Percentiles rank a stretch among this genome's conserved stretches.
phyloP scores from a whole-genome alignment of 73 alveolate species.

The Breviolum minutum region DNA sequence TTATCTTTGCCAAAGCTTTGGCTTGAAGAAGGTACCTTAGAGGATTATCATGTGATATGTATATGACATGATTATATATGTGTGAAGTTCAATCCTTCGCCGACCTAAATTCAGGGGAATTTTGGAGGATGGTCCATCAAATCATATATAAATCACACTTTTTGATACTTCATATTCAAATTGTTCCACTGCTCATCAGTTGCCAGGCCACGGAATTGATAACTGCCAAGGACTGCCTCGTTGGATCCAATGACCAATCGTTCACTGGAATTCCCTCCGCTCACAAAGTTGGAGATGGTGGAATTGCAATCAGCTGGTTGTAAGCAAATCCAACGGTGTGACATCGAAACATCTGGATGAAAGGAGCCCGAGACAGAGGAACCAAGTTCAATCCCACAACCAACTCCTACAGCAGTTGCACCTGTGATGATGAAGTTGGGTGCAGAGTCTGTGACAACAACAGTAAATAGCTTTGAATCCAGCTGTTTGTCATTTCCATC shows the following conservation, averaged over 20 bases:
- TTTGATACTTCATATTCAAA: no score
- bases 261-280: background rate
- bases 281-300: constrained; percentile 11
- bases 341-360: background rate
- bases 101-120: background rate
- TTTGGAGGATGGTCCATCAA: background rate
- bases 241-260: background rate
- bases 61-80: background rate
- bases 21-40: background rate
- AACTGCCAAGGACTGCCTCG: background rate
- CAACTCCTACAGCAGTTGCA: background rate
- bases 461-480: background rate
- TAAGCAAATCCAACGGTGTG: constrained; percentile 21
- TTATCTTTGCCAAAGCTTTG: no score
- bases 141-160: background rate
- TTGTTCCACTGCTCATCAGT: no score
- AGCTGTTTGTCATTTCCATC: background rate
- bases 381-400: constrained; percentile 32
- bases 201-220: constrained; percentile 8
- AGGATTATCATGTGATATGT: background rate
- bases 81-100: background rate
- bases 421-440: constrained; percentile 13
- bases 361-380: background rate
- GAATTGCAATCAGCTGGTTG: background rate
- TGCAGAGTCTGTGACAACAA: background rate